These are phyloP conservation scores for Guyanaporus albipodus DNA, from an alignment of 768 basidiomycete genomes.

Conservation along the genomic window DNA sequence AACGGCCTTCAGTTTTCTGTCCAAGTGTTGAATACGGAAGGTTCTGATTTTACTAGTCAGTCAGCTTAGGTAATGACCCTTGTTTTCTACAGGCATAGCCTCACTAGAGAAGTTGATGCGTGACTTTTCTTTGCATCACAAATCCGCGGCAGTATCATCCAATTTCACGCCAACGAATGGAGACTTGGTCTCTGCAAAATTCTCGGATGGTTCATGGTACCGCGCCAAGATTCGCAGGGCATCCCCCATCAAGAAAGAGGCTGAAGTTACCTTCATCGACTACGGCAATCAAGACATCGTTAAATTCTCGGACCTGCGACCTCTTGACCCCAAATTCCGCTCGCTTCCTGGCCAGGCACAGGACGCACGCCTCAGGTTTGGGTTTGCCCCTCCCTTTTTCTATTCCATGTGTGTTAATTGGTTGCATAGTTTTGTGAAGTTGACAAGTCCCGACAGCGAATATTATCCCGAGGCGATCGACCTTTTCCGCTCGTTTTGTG, in stretches of 20 bases:
- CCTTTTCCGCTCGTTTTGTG: slow-evolving; percentile 79
- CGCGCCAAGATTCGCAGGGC: slow-evolving; percentile 85
- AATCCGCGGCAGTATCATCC: slow-evolving; percentile 55
- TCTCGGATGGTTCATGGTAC: slow-evolving; percentile 94
- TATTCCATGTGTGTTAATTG: neutral
- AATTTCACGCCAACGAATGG: slow-evolving; percentile 79
- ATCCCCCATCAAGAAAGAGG: slow-evolving; percentile 89
- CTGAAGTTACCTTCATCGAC: slow-evolving; percentile 92
- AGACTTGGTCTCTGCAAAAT: slow-evolving; percentile 91
- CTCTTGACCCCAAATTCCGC: slow-evolving; percentile 88
- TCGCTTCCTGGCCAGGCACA: slow-evolving; percentile 89
- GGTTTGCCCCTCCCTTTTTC: slow-evolving; percentile 38
- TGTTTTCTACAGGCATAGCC: slow-evolving; percentile 73
- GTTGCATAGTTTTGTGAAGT: slow-evolving; percentile 71
- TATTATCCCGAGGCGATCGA: slow-evolving; percentile 83
- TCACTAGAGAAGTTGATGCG: slow-evolving; percentile 91
- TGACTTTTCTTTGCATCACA: slow-evolving; percentile 88
- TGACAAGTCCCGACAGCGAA: slow-evolving; percentile 77
- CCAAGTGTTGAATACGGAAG: slow-evolving; percentile 88
- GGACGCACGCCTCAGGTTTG: slow-evolving; percentile 83
- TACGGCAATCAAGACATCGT: slow-evolving; percentile 94
- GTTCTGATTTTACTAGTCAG: slow-evolving; percentile 32
- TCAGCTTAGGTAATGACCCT: neutral
- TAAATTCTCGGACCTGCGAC: slow-evolving; percentile 77
- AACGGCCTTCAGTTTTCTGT: slow-evolving; percentile 87